Conservation (phyloP, 2,329 filamentous ascomycete genomes). For the Fusarium sulawesiense region DNA sequence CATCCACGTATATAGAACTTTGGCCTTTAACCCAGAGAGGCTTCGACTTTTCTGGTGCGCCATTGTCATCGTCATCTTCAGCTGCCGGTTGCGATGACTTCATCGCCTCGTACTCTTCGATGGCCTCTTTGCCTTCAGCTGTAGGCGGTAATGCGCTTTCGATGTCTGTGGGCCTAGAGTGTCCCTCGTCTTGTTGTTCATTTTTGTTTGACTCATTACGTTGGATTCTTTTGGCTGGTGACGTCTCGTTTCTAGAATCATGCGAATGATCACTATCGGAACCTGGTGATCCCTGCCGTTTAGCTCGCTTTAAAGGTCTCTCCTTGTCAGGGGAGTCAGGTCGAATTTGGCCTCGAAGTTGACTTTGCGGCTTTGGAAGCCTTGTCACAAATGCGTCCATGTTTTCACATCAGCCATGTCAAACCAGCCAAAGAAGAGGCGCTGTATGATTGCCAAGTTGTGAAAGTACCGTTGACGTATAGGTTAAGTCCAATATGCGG, state of each 20-base stretch:
- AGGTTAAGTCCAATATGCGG: background rate
- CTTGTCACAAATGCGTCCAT: conserved; percentile 56
- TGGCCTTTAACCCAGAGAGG: conserved; percentile 75
- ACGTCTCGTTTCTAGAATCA: conserved; percentile 28
- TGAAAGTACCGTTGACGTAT: background rate
- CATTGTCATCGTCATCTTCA: conserved; percentile 47
- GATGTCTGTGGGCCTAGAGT: conserved; percentile 48
- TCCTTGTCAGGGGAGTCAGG: conserved; percentile 22
- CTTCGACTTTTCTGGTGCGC: conserved; percentile 55
- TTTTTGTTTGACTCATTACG: conserved; percentile 38
- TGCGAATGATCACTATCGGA: conserved; percentile 42
- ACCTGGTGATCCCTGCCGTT: conserved; percentile 41
- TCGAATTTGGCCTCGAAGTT: conserved; percentile 18
- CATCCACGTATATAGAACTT: conserved; percentile 96
- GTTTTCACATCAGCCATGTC: conserved; percentile 22
- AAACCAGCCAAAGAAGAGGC: background rate
- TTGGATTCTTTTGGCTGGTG: background rate
- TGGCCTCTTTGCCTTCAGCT: conserved; percentile 74
- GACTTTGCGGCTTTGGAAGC: conserved; percentile 38
- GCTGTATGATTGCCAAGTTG: background rate
- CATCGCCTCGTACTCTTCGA: conserved; percentile 81
- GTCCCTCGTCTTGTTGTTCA: conserved; percentile 24
- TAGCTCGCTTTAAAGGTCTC: conserved; percentile 50
- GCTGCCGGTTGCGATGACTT: conserved; percentile 63
- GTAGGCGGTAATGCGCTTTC: conserved; percentile 73